Percentiles rank a stretch among this genome's conserved stretches.
Evolutionary conservation across 176 grass and related monocot genomes (phyloP).

Genomic region (Musa schizocarpa): DNA sequence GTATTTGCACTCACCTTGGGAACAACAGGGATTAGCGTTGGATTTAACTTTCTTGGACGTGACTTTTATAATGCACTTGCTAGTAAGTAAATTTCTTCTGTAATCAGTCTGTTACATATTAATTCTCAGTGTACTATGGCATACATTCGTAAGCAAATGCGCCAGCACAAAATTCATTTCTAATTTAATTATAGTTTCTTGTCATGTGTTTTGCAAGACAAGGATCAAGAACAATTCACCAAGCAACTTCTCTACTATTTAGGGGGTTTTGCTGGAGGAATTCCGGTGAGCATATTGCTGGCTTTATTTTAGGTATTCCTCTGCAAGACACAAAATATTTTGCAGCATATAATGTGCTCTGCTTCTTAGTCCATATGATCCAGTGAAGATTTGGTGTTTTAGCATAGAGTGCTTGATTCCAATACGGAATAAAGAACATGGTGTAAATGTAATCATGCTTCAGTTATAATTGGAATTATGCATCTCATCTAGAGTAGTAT

Average conservation of each 20-base stretch:
- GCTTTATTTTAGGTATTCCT: slow-evolving; percentile 86
- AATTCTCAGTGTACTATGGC: not conserved
- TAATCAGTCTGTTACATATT: slow-evolving; percentile 1
- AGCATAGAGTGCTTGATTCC: no score
- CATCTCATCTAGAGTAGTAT: not conserved
- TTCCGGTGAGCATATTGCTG: slow-evolving; percentile 98
- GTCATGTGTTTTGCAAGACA: slow-evolving; percentile 62
- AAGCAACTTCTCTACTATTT: slow-evolving; percentile 86
- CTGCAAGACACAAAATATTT: slow-evolving; percentile 34
- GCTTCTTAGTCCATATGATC: not conserved
- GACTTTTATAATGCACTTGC: slow-evolving; percentile 97
- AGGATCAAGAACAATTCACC: slow-evolving; percentile 90
- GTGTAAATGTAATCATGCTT: not conserved
- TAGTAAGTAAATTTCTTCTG: slow-evolving; percentile 33
- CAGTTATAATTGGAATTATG: not conserved
- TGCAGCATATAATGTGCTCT: slow-evolving; percentile 10
- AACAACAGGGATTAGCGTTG: slow-evolving; percentile 90
- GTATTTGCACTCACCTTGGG: slow-evolving; percentile 78
- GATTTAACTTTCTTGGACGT: slow-evolving; percentile 86
- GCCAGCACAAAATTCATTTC: not conserved
- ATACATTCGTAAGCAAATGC: not conserved
- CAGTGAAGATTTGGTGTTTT: slow-evolving; percentile 3
- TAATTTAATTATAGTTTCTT: slow-evolving; percentile 26
- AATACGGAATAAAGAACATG: not conserved
- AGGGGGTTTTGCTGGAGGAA: slow-evolving; percentile 79